phyloP scores from a whole-genome alignment of 192 early-diverging fungal genomes.

The Backusella luteola region DNA sequence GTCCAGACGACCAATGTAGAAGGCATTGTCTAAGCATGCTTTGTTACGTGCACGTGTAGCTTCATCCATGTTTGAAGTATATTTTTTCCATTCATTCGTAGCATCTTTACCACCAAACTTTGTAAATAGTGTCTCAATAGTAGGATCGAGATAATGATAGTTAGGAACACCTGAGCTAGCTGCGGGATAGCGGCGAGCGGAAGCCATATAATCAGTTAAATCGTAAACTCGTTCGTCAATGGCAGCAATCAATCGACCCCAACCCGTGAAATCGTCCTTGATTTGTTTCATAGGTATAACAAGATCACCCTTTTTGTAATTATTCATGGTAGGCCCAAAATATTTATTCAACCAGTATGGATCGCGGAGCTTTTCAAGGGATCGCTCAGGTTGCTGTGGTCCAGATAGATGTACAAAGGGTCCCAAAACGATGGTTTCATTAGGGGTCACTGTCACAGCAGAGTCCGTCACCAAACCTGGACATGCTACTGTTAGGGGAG shows the following conservation, averaged over 20 bases:
- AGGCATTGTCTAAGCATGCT: slow-evolving; percentile 78
- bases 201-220: slow-evolving; percentile 59
- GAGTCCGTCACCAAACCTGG: slow-evolving; percentile 43
- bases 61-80: slow-evolving; percentile 35
- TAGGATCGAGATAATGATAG: slow-evolving; percentile 55
- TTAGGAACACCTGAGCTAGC: slow-evolving; percentile 39
- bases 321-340: slow-evolving; percentile 48
- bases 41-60: slow-evolving; percentile 39
- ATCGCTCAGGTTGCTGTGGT: slow-evolving; percentile 38
- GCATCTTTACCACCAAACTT: slow-evolving; percentile 56
- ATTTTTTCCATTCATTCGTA: slow-evolving; percentile 50
- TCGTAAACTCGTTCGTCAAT: slow-evolving; percentile 68
- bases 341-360: slow-evolving; percentile 50
- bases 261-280: slow-evolving; percentile 36
- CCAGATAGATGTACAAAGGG: slow-evolving; percentile 35
- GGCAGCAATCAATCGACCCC: slow-evolving; percentile 50
- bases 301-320: slow-evolving; percentile 56
- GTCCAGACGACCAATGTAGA: slow-evolving; percentile 82
- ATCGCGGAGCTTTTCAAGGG: slow-evolving; percentile 33
- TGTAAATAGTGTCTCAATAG: slow-evolving; percentile 59
- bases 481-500: slow-evolving; percentile 55
- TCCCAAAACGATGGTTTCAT: slow-evolving; percentile 23
- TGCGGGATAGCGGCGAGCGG: slow-evolving; percentile 41
- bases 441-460: slow-evolving; percentile 30
- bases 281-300: slow-evolving; percentile 54